Evolutionary conservation across 192 early-diverging fungal species (phyloP).

Genomic region (Podila horticola): DNA sequence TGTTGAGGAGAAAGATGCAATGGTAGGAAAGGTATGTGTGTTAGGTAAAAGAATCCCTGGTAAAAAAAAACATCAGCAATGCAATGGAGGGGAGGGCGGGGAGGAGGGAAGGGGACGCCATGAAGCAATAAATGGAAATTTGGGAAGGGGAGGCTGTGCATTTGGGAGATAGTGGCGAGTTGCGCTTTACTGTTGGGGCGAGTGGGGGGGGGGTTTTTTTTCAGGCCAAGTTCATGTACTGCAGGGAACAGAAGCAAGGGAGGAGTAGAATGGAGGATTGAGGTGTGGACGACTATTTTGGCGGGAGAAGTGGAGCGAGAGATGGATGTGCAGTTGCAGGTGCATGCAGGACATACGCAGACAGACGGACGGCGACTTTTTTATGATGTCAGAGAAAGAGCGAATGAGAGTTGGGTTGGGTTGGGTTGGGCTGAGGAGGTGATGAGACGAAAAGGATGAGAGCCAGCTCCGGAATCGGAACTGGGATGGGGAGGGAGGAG

Average conservation of each 20-base stretch:
- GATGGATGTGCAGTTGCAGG: not conserved
- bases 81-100: not conserved
- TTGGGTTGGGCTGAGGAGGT: not conserved
- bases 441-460: not conserved
- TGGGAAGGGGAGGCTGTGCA: not conserved
- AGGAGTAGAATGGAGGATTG: not conserved
- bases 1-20: not conserved
- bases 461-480: not conserved
- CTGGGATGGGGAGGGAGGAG: not conserved
- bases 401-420: not conserved
- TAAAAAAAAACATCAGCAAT: too few relatives aligned
- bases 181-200: not conserved
- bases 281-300: not conserved
- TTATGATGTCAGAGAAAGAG: not conserved
- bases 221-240: not conserved
- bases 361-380: not conserved
- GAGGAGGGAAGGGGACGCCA: not conserved
- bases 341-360: not conserved
- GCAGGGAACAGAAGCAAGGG: not conserved
- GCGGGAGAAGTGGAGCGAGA: not conserved
- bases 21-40: not conserved
- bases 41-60: not conserved
- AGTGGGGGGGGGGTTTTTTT: too few relatives aligned
- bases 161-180: not conserved
- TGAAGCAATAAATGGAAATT: not conserved